Percentiles rank a stretch among this genome's conserved stretches.
phyloP scores from a whole-genome alignment of 2,329 filamentous ascomycete species.

The Dryadomyces quercivorus region DNA sequence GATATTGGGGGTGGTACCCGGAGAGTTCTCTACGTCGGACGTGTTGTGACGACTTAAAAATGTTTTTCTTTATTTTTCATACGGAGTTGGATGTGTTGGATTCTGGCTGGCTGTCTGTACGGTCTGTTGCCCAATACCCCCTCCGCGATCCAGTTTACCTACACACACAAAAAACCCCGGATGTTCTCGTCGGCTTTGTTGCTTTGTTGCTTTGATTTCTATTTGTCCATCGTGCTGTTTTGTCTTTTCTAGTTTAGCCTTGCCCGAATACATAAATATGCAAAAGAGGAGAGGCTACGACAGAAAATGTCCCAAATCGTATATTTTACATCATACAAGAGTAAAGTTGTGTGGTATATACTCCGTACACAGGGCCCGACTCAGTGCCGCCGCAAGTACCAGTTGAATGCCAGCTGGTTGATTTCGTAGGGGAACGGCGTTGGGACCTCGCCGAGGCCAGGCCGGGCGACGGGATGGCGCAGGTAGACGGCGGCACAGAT shows the following conservation, averaged over 20 bases:
- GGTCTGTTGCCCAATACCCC: neutral
- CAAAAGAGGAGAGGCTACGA: too few species aligned
- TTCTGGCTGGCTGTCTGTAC: neutral
- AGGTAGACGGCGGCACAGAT: conserved; percentile 93
- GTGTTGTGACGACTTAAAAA: conserved; percentile 3
- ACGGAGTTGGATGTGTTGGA: conserved; percentile 3
- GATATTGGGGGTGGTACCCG: neutral
- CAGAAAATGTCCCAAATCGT: neutral
- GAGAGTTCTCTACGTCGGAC: neutral
- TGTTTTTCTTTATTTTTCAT: neutral
- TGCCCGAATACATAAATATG: conserved; percentile 3
- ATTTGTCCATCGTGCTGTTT: neutral
- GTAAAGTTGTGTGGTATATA: conserved; percentile 1
- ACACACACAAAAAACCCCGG: neutral
- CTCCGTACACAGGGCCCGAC: neutral
- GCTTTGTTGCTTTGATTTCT: neutral
- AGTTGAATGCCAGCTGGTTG: conserved; percentile 79
- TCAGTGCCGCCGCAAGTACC: conserved; percentile 66
- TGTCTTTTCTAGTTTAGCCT: neutral
- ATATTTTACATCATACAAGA: conserved; percentile 1
- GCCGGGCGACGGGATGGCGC: conserved; percentile 80
- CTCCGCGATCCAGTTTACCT: neutral
- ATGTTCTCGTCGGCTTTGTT: conserved; percentile 4
- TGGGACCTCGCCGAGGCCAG: conserved; percentile 69
- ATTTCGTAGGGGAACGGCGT: conserved; percentile 62